Evolutionary conservation across 768 basidiomycete genomes (phyloP), one percentile per base, ranked within the genome.

Genomic region (Glaciozyma martinii): DNA sequence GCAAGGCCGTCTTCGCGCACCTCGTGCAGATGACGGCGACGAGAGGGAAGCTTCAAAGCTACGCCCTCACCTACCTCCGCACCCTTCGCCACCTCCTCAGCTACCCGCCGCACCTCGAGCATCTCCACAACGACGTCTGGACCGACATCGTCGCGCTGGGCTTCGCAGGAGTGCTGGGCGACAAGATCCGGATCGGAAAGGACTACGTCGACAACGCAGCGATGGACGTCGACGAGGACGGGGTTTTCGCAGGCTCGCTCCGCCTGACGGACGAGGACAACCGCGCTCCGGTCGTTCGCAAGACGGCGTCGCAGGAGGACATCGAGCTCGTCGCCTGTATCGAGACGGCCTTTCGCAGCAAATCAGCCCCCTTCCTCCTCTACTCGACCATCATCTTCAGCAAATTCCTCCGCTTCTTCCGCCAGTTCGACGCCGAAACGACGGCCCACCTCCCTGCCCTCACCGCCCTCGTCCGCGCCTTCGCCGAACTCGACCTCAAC

Each of bases 11-110:
- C 37, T 78, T 88, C 60, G 79, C 80, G 13, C 87, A 92, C 73
- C 78, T 95, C 52, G 77, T 79, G 18, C 81, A 83, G 64, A 81
- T 81, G 56, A 80, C 91, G 58, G 78, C 83, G 6, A 72, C 83
- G 71, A 78, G 80, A 27, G 79, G 80, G 44, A 74, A 79, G 43
- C 77, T 95, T 19, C 73, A 78, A 5, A 83, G 85, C 1, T 80
- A 90, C 5, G 85, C 88, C 16, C 76, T 89, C 67, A 84, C 93
- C 75, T 93, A 90, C 75, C 79, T 87, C 62, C 93, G 93, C 74
- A 81, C 87, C 0, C 78, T 95, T 56, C 82, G 82, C 61, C 79
- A 78, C 63, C 73, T 97, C 13, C 77, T 89, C 59, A 78, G 78
- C 62, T 86, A 84, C 75, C 74, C 78, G 4, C 86, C 90, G 4